These are phyloP conservation scores for Handroanthus guayacan DNA, from an alignment of 257 asterid genomes.

Conservation along the genomic window DNA sequence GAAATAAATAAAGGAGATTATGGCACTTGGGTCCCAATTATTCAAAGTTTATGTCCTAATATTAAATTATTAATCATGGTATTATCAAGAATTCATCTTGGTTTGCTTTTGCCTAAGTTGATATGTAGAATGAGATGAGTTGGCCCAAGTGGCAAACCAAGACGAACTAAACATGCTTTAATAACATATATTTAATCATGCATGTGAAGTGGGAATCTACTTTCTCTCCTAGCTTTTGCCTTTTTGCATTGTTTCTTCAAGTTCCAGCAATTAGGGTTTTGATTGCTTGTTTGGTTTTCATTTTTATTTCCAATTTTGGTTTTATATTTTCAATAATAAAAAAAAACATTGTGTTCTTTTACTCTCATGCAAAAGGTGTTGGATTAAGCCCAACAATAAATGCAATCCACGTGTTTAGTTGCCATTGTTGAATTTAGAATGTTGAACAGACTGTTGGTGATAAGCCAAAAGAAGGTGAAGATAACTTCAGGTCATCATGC, in stretches of 20 bases:
- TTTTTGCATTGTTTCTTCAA: constrained; percentile 42
- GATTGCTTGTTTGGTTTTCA: background rate
- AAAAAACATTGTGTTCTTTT: too few relatives aligned
- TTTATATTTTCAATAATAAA: too few relatives aligned
- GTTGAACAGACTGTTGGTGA: too few relatives aligned
- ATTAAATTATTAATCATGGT: background rate
- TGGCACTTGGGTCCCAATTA: background rate
- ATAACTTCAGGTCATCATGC: too few relatives aligned
- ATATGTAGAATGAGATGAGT: constrained; percentile 20
- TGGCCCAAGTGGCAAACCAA: constrained; percentile 35
- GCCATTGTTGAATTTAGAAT: too few relatives aligned
- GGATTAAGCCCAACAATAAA: too few relatives aligned
- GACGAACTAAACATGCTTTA: constrained; percentile 27
- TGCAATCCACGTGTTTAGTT: too few relatives aligned
- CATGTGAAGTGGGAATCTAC: constrained; percentile 48
- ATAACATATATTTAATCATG: constrained; percentile 11
- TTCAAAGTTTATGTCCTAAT: background rate
- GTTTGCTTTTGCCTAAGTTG: background rate
- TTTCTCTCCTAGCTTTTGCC: constrained; percentile 15
- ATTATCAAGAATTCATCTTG: constrained; percentile 2
- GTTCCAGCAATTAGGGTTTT: constrained; percentile 31
- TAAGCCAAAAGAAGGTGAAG: too few relatives aligned
- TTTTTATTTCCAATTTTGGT: too few relatives aligned
- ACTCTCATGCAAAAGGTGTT: too few relatives aligned
- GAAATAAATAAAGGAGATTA: background rate